Evolutionary conservation across 1,139 yeast genomes (phyloP).

Genomic region (Pichia sp.): DNA sequence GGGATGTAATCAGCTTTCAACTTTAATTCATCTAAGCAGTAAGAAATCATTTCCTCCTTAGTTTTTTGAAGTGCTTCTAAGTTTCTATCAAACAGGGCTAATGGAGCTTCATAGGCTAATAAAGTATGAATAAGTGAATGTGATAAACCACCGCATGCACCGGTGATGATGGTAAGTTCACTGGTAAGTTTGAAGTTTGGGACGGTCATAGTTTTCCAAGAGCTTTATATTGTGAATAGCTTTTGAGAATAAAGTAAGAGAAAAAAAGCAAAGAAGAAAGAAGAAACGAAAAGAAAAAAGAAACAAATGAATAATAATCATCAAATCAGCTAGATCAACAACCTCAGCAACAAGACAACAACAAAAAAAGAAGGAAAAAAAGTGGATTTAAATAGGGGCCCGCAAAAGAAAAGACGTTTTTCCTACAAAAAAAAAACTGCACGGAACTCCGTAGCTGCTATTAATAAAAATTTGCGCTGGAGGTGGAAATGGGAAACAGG

Average conservation of each 20-base stretch:
- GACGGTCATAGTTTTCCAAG: constrained; percentile 15
- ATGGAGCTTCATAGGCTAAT: constrained; percentile 63
- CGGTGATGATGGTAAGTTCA: constrained; percentile 67
- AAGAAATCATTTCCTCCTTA: constrained; percentile 45
- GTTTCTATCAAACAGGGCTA: constrained; percentile 72
- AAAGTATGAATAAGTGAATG: constrained; percentile 58
- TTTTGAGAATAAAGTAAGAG: too few relatives aligned
- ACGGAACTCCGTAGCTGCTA: neutral
- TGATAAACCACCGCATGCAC: constrained; percentile 80
- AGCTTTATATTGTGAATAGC: neutral
- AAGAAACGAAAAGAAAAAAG: too few relatives aligned
- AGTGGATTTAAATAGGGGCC: too few relatives aligned
- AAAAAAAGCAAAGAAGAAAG: neutral
- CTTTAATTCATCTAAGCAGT: constrained; percentile 28
- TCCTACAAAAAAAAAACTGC: too few relatives aligned
- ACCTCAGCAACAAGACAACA: neutral
- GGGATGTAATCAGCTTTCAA: constrained; percentile 27
- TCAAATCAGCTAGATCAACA: too few relatives aligned
- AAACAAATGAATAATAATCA: too few relatives aligned
- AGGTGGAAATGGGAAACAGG: neutral
- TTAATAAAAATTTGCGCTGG: neutral
- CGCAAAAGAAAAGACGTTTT: too few relatives aligned
- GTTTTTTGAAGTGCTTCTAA: constrained; percentile 50
- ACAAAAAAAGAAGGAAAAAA: neutral
- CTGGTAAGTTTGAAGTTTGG: constrained; percentile 56